Percentiles rank a stretch among this genome's conserved stretches.
phyloP scores from a whole-genome alignment of 2,329 filamentous ascomycete species.

The Ophiocordyceps camponoti-leonardi region DNA sequence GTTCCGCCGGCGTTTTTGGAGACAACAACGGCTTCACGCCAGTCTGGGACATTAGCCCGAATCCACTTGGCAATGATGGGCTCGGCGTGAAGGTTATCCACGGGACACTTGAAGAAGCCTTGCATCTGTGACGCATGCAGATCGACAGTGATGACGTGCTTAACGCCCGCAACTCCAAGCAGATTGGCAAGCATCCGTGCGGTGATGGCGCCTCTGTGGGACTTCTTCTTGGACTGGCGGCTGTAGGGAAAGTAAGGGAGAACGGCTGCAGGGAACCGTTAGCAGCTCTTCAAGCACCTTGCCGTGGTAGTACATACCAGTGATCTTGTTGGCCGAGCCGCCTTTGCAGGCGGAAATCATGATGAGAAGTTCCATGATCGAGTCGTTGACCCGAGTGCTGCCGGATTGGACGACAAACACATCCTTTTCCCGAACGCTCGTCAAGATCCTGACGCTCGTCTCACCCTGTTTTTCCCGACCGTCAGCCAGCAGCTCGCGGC shows the following conservation, averaged over 20 bases:
- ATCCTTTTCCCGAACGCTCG: constrained; percentile 86
- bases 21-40: constrained; percentile 86
- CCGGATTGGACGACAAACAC: constrained; percentile 98
- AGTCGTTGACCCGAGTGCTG: constrained; percentile 91
- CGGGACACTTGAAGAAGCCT: constrained; percentile 94
- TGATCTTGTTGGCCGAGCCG: constrained; percentile 90
- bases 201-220: constrained; percentile 87
- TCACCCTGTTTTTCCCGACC: constrained; percentile 34
- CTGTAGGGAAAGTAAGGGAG: constrained; percentile 98
- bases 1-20: constrained; percentile 97
- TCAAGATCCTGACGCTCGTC: constrained; percentile 52
- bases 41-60: constrained; percentile 67
- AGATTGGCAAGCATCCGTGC: constrained; percentile 95
- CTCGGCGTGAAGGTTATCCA: constrained; percentile 94
- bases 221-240: constrained; percentile 98
- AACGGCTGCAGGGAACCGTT: constrained; percentile 38
- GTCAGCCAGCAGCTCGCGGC: constrained; percentile 5
- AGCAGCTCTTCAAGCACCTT: neutral
- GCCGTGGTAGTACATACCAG: constrained; percentile 41
- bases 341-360: constrained; percentile 99
- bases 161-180: constrained; percentile 80
- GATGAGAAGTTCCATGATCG: constrained; percentile 96
- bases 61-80: constrained; percentile 95
- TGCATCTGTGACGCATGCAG: constrained; percentile 98
- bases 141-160: constrained; percentile 95